Base-by-base conservation (phyloP, 306 rosid genomes). In the Begonia loranthoides region DNA sequence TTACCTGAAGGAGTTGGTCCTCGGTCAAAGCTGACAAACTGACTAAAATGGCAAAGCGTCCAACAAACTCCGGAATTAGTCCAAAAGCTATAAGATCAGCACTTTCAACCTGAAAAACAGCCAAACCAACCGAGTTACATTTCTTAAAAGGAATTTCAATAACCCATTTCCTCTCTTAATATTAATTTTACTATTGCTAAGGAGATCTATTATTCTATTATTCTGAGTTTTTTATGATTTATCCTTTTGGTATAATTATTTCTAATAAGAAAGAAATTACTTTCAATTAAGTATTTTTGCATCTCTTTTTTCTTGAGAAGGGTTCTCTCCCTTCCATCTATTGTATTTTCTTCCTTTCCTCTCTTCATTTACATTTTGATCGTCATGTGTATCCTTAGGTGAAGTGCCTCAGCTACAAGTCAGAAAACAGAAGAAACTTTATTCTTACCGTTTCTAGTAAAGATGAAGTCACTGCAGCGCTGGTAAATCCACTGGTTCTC, bases 1-100 rank as follows among this genome's bases (percentile, higher is more conserved):
- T 58, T 86, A 89, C 97, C 97, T 76, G 69, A 65, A 82, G 80
- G 68, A 89, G 97, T 67, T 89, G 97, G 52, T 85, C 95, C 67
- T 89, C 87, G 2, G 95, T 82, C 68, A 89, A 89, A 43, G 97
- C 95, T 10, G 78, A 71, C 69, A 85, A 74, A 66, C 90, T 89
- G 52, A 89, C 90, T 68, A 89, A 76, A 68, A 89, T 85, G 41
- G 97, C 94, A 69, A 89, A 89, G 53, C 97, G 81, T 55, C 97
- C 97, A 52, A 89, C 78, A 74, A 89, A 89, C 78, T 89, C 97
- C n/a, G 97, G 95, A 69, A 89, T 85, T 67, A 89, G 95, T 22
- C 97, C 97, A 69, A 77, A 89, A 13, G 95, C 85, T 68, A 89
- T 82, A 49, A 89, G 95, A 85, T 89, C 97, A 17, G 90, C 52